Evolutionary conservation across 345 rosid genomes (phyloP), one percentile per base, ranked within the genome.

Genomic region (Camelina neglecta): DNA sequence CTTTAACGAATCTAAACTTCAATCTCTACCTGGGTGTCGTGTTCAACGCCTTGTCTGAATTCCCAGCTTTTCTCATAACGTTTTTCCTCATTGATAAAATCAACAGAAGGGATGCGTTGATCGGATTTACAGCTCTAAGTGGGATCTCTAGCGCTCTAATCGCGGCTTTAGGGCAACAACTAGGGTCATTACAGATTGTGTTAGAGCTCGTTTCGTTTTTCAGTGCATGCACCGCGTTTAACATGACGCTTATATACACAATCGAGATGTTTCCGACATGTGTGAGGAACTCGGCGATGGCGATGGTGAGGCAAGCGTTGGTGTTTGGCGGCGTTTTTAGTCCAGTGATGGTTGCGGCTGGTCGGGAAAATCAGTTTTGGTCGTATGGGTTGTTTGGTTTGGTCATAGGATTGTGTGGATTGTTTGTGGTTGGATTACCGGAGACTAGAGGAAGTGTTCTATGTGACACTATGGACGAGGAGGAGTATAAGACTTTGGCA

Each of bases 381-480:
- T 79, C 86, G 0, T 89, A 81, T 49, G 85, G 85, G 15, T 75
- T 91, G 49, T 89, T 86, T 18, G 97, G 92, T n/a, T 20, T 87
- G 77, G 75, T 67, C 15, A 83, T 91, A 12, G 79, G 80, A 45
- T 2, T 82, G 26, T 84, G 85, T 48, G 92, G 89, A 23, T 15
- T 87, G 67, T 75, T 78, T 70, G 89, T 73, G 24, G 6, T 86
- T 15, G 80, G 77, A 1, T 77, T 91, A 74, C 93, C 93, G 0
- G 97, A 91, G 79, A 91, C 92, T 6, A 84, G 74, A 35, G 90
- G 87, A 11, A 76, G 53, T 8, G 69, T 77, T 54, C 33, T 87
- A 29, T 78, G 86, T 8, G 89, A 89, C 58, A 86, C 92, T n/a
- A 77, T 87, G 81, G 97, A 89, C 0, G 88, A 86, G 60, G 89